Percentiles rank a stretch among this genome's conserved stretches.
Evolutionary conservation across 306 rosid genomes (phyloP).

Genomic region (Vicia faba): DNA sequence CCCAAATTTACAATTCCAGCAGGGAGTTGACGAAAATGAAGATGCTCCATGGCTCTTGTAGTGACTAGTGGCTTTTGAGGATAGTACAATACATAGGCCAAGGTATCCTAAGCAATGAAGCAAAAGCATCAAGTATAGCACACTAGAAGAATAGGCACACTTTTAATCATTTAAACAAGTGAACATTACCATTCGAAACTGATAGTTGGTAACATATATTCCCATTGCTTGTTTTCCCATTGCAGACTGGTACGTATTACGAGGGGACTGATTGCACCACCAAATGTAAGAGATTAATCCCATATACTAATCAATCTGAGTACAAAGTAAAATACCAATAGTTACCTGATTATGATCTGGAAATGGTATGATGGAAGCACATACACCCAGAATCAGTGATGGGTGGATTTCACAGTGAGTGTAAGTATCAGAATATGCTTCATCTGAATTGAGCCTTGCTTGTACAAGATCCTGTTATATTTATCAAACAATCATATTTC

Average conservation of each 20-base stretch:
- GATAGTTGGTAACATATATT: slow-evolving; percentile 95
- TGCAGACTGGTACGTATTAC: slow-evolving; percentile 97
- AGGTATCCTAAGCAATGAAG: slow-evolving; percentile 65
- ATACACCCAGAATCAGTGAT: slow-evolving; percentile 91
- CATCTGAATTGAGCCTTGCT: slow-evolving; percentile 80
- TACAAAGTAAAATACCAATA: slow-evolving; percentile 22
- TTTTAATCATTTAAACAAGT: slow-evolving; percentile 19
- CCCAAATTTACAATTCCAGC: slow-evolving; percentile 85
- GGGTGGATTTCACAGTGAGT: slow-evolving; percentile 98
- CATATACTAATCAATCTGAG: slow-evolving; percentile 1
- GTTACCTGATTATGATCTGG: slow-evolving; percentile 98
- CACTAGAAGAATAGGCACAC: not conserved
- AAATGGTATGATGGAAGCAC: slow-evolving; percentile 96
- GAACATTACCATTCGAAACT: slow-evolving; percentile 87
- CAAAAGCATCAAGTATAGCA: slow-evolving; percentile 18
- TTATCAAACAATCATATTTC: slow-evolving; percentile 23
- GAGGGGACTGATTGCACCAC: slow-evolving; percentile 73
- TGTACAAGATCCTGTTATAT: slow-evolving; percentile 85
- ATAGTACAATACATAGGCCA: slow-evolving; percentile 95
- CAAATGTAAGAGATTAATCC: slow-evolving; percentile 11
- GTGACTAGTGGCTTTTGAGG: slow-evolving; percentile 99
- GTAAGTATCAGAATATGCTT: slow-evolving; percentile 88
- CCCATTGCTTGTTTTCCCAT: slow-evolving; percentile 99
- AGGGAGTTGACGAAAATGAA: slow-evolving; percentile 98
- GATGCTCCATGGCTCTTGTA: slow-evolving; percentile 99